Evolutionary conservation across 192 early-diverging fungal genomes (phyloP), one percentile per base, ranked within the genome.

Genomic region (Pilaira anomala): DNA sequence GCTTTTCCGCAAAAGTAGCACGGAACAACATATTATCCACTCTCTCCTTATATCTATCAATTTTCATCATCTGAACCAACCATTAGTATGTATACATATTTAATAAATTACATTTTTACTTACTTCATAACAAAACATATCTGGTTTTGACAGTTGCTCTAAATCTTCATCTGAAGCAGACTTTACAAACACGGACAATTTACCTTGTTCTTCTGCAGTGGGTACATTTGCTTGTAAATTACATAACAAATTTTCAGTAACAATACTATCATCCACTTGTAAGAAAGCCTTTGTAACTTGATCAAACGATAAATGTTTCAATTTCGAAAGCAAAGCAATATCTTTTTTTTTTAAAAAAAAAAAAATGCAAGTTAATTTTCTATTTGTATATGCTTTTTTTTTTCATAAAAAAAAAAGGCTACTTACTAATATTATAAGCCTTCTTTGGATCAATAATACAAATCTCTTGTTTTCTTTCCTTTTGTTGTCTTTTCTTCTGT

Each of bases 11-110:
- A 79, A 89, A 91, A 22, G 84, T 87, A 12, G 78, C 63, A 71
- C 85, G 83, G 49, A 87, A 90, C 11, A 79, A 71, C 29, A 91
- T 83, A 21, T 80, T 80, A 9, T 87, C 84, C 40, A 93, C 60
- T 13, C 91, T 81, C 67, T 90, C 86, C 68, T 88, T 87, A 60
- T 88, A 91, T 30, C 87, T 80, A 58, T 89, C 85, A 21, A 93
- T 84, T 66, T 88, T 84, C 78, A 91, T 87, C n/a, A 89, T 68
- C 71, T 73, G 12, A 13, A 29, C 3, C 2, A 55, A 65, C 14
- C 19, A 55, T 29, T 2, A 11, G 21, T 52, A 42, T 64, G 7
- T 19, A 42, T 24, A 7, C 55, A 16, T 26, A 44, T 63, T 13
- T 3, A 29, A 2, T 39, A 54, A 1, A 19, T 54, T 18, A 3